These are phyloP conservation scores for Populus nigra DNA, from an alignment of 345 rosid genomes.

Conservation along the genomic window DNA sequence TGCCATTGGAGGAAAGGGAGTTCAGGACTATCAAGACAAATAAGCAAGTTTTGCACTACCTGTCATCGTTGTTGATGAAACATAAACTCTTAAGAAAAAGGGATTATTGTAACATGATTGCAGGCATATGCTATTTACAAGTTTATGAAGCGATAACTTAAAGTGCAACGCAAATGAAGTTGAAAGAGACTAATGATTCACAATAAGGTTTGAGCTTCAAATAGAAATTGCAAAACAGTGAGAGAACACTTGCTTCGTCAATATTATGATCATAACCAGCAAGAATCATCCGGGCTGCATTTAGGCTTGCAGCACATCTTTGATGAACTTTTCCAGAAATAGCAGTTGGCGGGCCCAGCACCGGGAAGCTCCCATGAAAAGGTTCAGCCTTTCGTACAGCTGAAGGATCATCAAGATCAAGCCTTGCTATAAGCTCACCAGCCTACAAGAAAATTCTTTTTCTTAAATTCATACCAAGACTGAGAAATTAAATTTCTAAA, in stretches of 20 bases:
- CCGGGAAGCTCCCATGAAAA: slow-evolving; percentile 86
- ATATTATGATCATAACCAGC: slow-evolving; percentile 94
- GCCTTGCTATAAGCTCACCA: slow-evolving; percentile 96
- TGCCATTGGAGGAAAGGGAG: slow-evolving; percentile 99
- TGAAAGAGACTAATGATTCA: not conserved
- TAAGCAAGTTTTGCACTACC: slow-evolving; percentile 90
- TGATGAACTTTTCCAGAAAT: slow-evolving; percentile 96
- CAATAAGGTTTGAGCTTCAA: not conserved
- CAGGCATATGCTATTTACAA: not conserved
- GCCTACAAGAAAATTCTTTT: slow-evolving; percentile 49
- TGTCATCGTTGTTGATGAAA: slow-evolving; percentile 23
- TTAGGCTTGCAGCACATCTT: slow-evolving; percentile 92
- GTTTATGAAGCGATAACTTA: not conserved
- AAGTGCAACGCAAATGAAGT: not conserved
- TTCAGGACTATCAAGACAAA: slow-evolving; percentile 91
- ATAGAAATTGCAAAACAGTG: slow-evolving; percentile 1
- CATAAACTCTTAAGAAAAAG: slow-evolving; percentile 11
- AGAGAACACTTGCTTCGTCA: slow-evolving; percentile 62
- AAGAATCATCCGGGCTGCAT: slow-evolving; percentile 95
- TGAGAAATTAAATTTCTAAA: too few relatives aligned
- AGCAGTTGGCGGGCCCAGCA: slow-evolving; percentile 89
- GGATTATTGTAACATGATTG: not conserved
- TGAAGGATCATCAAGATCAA: slow-evolving; percentile 97
- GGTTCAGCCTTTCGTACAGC: slow-evolving; percentile 99
- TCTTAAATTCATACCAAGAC: slow-evolving; percentile 13